Evolutionary conservation across 2,329 filamentous ascomycete genomes (phyloP), one percentile per base, ranked within the genome.

Genomic region (Thyridium curvatum): DNA sequence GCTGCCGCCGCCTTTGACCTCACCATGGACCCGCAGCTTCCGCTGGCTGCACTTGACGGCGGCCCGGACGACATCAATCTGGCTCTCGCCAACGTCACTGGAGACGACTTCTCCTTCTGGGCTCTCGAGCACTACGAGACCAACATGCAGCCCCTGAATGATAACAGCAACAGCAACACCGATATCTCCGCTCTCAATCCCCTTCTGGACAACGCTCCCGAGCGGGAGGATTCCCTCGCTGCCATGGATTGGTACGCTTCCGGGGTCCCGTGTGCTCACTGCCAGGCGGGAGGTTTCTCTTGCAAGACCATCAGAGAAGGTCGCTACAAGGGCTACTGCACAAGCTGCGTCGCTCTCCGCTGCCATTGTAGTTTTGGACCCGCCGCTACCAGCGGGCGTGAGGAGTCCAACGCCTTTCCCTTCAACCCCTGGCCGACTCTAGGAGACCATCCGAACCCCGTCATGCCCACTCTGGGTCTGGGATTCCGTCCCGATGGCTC

Each of bases 271-370:
- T 82, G 77, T 50, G 53, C 55, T 15, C 65, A 74, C 48, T 82
- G 77, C 46, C 54, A 62, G 32, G 50, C 64, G 4, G 69, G 69
- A 34, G 67, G 70, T 28, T 79, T 74, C 50, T 65, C 75, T 32
- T 82, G 77, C 67, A 82, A 81, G 58, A 66, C 64, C 28, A 75
- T 81, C 42, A 58, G 67, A 28, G 77, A 81, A 56, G 77, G 76
- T 69, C 64, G 66, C 49, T 71, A 74, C 52, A 74, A 69, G 56
- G 74, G 74, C 42, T 79, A 74, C 46, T 82, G 77, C 51, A 81
- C 77, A 21, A 77, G 69, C 49, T 82, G 78, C 49, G 74, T 81
- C 34, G 77, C 77, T 12, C 60, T 81, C 28, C 65, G 68, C n/a
- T 62, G 70, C 47, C 65, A 70, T 30, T 82, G 77, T 57, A 82